phyloP scores from a whole-genome alignment of 257 asterid genomes.

The Nicotiana noctiflora region DNA sequence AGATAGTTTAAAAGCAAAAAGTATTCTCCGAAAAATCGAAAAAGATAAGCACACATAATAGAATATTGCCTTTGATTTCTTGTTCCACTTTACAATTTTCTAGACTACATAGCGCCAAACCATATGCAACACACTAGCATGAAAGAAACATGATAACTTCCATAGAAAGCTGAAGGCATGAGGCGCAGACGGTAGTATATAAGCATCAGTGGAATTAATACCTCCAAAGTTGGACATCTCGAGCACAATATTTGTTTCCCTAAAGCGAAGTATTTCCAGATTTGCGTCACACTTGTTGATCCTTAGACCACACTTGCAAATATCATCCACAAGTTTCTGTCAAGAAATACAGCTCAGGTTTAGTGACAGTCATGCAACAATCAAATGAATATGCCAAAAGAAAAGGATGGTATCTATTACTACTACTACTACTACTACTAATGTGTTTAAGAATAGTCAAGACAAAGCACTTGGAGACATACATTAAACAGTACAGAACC shows the following conservation, averaged over 20 bases:
- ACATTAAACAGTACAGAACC: neutral
- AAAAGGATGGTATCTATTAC: neutral
- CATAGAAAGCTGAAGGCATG: neutral
- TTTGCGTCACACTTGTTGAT: neutral
- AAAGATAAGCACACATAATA: neutral
- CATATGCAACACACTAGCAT: neutral
- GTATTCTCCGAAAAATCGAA: neutral
- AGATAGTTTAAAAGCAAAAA: neutral
- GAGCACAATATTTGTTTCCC: constrained; percentile 1
- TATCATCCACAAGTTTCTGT: constrained; percentile 38
- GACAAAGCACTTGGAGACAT: neutral
- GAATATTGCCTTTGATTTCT: neutral
- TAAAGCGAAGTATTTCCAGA: constrained; percentile 8
- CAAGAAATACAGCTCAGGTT: neutral
- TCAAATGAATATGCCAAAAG: neutral
- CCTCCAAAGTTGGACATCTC: constrained; percentile 42
- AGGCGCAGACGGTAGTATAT: neutral
- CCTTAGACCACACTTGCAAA: constrained; percentile 14
- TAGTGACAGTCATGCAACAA: neutral
- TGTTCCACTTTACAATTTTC: neutral
- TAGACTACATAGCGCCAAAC: neutral
- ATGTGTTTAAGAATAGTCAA: neutral
- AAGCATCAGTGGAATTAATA: constrained; percentile 5
- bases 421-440: neutral
- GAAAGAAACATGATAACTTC: neutral